Evolutionary conservation across 2,329 filamentous ascomycete genomes (phyloP).

Genomic region (Cordyceps cateniannulata): DNA sequence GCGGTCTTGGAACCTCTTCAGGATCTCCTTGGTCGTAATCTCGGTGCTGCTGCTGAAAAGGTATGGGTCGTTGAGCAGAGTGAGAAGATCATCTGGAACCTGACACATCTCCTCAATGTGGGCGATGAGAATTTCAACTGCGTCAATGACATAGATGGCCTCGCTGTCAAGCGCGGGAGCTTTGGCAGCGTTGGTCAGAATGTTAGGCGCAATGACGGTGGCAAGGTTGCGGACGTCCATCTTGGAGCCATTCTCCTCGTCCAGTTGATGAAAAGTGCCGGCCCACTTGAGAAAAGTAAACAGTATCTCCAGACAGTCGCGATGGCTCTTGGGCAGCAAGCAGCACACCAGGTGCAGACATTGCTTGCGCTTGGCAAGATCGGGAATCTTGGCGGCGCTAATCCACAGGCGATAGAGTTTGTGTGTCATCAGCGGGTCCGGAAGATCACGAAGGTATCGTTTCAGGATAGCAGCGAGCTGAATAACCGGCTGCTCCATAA

Average conservation of each 20-base stretch:
- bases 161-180: constrained; percentile 69
- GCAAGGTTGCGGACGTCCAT: constrained; percentile 98
- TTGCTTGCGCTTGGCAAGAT: constrained; percentile 74
- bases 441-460: constrained; percentile 89
- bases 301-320: constrained; percentile 89
- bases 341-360: constrained; percentile 89
- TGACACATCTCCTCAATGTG: constrained; percentile 96
- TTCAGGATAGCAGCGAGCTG: constrained; percentile 92
- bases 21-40: constrained; percentile 92
- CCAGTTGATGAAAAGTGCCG: constrained; percentile 92
- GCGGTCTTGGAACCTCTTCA: constrained; percentile 87
- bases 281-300: constrained; percentile 98
- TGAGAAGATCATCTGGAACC: constrained; percentile 87
- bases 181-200: constrained; percentile 68
- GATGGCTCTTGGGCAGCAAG: constrained; percentile 82
- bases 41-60: constrained; percentile 79
- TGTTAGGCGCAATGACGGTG: constrained; percentile 95
- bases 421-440: constrained; percentile 89
- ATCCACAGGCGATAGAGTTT: constrained; percentile 92
- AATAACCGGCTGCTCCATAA: constrained; percentile 83
- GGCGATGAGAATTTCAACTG: constrained; percentile 83
- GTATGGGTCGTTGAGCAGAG: constrained; percentile 74
- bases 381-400: constrained; percentile 77
- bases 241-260: constrained; percentile 94
- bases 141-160: constrained; percentile 88